Conservation (phyloP, 2,329 filamentous ascomycete species). For the Claviceps sp. region DNA sequence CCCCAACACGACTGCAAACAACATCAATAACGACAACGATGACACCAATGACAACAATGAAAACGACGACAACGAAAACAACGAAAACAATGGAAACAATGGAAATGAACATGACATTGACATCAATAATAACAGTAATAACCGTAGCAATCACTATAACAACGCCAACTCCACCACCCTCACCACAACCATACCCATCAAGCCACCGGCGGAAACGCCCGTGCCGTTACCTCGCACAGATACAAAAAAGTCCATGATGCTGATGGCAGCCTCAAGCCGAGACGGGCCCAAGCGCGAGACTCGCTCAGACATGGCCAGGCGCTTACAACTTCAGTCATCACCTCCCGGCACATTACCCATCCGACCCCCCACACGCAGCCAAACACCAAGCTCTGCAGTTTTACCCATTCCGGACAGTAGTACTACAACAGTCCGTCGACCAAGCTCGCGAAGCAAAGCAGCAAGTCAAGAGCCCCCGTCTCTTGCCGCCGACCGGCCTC, state of each 20-base stretch:
- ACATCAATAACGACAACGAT: not conserved
- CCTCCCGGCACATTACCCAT: slow-evolving; percentile 3
- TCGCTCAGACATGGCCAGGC: slow-evolving; percentile 29
- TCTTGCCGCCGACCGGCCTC: slow-evolving; percentile 38
- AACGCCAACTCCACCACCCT: slow-evolving; percentile 12
- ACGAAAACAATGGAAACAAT: no score
- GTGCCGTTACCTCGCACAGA: slow-evolving; percentile 24
- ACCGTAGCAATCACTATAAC: not conserved
- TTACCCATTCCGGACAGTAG: slow-evolving; percentile 21
- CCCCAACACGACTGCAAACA: slow-evolving; percentile 10
- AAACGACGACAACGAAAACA: not conserved
- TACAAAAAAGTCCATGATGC: slow-evolving; percentile 18
- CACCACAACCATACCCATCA: slow-evolving; percentile 17
- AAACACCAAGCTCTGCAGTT: slow-evolving; percentile 21
- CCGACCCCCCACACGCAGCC: slow-evolving; percentile 20
- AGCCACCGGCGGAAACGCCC: slow-evolving; percentile 22
- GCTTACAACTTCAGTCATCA: slow-evolving; percentile 21
- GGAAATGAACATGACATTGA: not conserved
- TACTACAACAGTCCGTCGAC: slow-evolving; percentile 25
- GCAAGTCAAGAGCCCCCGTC: slow-evolving; percentile 37
- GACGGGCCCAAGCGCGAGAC: slow-evolving; percentile 30
- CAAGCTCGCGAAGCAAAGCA: slow-evolving; percentile 39
- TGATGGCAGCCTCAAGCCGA: slow-evolving; percentile 14
- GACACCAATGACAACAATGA: not conserved
- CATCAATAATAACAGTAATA: not conserved